Conservation (phyloP, 768 basidiomycete species). For the Leccinum fibrillosum region DNA sequence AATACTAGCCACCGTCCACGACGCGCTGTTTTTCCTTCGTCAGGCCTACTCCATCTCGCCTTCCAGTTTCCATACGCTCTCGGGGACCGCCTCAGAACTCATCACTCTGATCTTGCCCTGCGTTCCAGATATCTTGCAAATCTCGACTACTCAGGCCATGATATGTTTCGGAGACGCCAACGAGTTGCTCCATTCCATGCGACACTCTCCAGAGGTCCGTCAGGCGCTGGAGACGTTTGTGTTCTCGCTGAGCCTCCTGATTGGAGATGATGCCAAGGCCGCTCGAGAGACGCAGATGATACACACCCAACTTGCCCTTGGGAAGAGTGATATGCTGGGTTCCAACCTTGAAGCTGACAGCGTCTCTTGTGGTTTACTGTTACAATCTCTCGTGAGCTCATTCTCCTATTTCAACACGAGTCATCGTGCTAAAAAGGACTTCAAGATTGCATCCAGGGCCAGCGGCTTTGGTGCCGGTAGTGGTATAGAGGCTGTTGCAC, state of each 20-base stretch:
- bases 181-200: constrained; percentile 49
- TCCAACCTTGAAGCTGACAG: constrained; percentile 64
- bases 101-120: constrained; percentile 59
- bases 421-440: constrained; percentile 1
- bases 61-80: constrained; percentile 52
- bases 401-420: neutral
- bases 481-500: constrained; percentile 45
- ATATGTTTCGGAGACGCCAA: constrained; percentile 46
- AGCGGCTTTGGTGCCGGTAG: constrained; percentile 64
- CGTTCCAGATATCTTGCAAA: constrained; percentile 57
- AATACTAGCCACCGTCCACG: constrained; percentile 54
- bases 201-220: constrained; percentile 50
- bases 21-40: constrained; percentile 57
- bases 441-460: constrained; percentile 56
- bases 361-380: constrained; percentile 56
- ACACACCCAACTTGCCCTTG: constrained; percentile 59
- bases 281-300: constrained; percentile 71
- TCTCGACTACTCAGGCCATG: constrained; percentile 60
- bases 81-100: constrained; percentile 60
- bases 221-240: constrained; percentile 59
- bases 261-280: constrained; percentile 68
- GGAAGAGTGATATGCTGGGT: constrained; percentile 55
- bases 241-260: constrained; percentile 54
- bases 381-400: constrained; percentile 57
- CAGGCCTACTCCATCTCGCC: constrained; percentile 52